These are phyloP conservation scores for Colletotrichum somersetense DNA, from an alignment of 2,329 filamentous ascomycete genomes.

Conservation along the genomic window DNA sequence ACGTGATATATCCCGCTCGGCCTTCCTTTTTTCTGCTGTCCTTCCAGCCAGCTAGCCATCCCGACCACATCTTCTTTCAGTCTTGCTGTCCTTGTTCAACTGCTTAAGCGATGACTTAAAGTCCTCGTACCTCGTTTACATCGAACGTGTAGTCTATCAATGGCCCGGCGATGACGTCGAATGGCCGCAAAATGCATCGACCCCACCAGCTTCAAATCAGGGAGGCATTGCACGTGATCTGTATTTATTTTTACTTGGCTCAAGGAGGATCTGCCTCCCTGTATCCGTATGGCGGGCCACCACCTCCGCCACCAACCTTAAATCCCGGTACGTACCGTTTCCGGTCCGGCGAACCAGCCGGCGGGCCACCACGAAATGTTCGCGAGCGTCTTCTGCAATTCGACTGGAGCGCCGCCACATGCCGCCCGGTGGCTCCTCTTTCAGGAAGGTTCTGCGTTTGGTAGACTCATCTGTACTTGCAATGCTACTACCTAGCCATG, in stretches of 20 bases:
- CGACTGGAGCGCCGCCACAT: slow-evolving; percentile 5
- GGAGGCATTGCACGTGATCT: not conserved
- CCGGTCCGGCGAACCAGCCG: not conserved
- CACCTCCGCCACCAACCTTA: not conserved
- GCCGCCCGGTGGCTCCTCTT: not conserved
- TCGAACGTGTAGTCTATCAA: not conserved
- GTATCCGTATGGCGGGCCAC: slow-evolving; percentile 3
- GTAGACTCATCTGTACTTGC: too few relatives aligned
- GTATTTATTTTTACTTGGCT: not conserved
- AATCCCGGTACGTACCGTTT: slow-evolving; percentile 5
- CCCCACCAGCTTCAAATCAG: not conserved
- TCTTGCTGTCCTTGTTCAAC: not conserved
- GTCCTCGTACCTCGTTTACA: too few relatives aligned
- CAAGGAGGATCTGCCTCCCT: not conserved
- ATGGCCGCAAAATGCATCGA: not conserved
- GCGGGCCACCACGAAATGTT: slow-evolving; percentile 4
- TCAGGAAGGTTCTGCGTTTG: not conserved
- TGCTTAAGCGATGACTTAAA: too few relatives aligned
- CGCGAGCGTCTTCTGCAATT: not conserved
- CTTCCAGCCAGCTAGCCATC: not conserved
- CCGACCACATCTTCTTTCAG: not conserved
- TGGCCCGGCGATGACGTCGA: not conserved
- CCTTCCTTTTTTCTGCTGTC: not conserved
- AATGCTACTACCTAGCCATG: not conserved
- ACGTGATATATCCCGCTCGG: not conserved